phyloP scores from a whole-genome alignment of 306 rosid genomes.

The Hylodesmum podocarpum region DNA sequence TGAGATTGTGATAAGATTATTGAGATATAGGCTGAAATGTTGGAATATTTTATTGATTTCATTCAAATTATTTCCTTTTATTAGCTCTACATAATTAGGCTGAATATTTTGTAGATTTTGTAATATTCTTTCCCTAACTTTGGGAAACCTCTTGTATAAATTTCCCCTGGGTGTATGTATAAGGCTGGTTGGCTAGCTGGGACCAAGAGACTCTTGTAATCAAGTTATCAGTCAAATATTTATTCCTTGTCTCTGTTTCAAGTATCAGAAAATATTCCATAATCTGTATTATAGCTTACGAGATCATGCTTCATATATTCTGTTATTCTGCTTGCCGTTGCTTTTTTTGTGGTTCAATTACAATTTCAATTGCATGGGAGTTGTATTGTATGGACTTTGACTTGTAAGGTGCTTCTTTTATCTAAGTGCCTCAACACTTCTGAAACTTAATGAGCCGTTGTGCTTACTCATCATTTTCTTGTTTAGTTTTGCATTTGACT shows the following conservation, averaged over 20 bases:
- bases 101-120: background rate
- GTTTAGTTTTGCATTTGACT: constrained; percentile 30
- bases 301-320: background rate
- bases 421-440: background rate
- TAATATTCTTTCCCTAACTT: background rate
- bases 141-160: background rate
- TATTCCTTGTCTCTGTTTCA: background rate
- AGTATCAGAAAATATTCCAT: background rate
- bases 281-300: background rate
- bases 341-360: constrained; percentile 1
- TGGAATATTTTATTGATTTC: background rate
- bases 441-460: background rate
- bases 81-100: background rate
- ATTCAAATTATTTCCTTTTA: background rate
- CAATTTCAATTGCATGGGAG: background rate
- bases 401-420: constrained; percentile 9
- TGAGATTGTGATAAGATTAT: too few relatives aligned
- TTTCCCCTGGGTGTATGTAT: background rate
- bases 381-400: background rate
- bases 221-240: background rate
- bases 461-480: background rate
- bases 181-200: background rate
- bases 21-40: background rate
- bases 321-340: constrained; percentile 9
- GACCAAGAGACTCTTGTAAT: background rate